phyloP scores from a whole-genome alignment of 176 grass and related monocot genomes.

The Ensete glaucum region DNA sequence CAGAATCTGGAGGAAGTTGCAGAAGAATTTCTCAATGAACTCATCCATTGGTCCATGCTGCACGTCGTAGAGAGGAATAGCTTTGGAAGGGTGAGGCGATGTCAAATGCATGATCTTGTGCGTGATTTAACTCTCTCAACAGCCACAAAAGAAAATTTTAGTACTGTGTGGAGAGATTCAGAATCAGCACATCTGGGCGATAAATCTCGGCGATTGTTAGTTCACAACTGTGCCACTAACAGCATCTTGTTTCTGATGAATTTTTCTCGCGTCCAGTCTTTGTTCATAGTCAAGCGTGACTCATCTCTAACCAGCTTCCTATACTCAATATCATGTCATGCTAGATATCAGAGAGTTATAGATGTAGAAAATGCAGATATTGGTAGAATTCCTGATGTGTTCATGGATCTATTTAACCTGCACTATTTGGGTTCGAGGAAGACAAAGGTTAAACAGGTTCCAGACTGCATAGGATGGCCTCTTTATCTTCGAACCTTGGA shows the following conservation, averaged over 20 bases:
- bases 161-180: constrained; percentile 9
- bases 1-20: constrained; percentile 45
- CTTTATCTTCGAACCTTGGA: constrained; percentile 33
- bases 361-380: constrained; percentile 21
- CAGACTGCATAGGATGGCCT: constrained; percentile 28
- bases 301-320: neutral
- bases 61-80: constrained; percentile 13
- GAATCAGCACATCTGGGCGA: neutral
- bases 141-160: constrained; percentile 19
- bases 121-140: constrained; percentile 34
- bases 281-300: neutral
- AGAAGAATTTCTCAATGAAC: constrained; percentile 29
- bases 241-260: neutral
- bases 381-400: constrained; percentile 21
- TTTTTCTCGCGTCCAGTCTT: neutral
- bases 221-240: neutral
- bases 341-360: constrained; percentile 22
- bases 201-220: constrained; percentile 1
- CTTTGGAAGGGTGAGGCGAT: constrained; percentile 2
- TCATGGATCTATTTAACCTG: constrained; percentile 37
- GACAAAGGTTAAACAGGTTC: constrained; percentile 26
- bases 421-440: constrained; percentile 27
- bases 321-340: neutral
- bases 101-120: constrained; percentile 42
- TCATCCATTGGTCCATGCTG: constrained; percentile 34